Evolutionary conservation across 352 stramenopile species (phyloP).

Genomic region (Pelagophyceae sp.): DNA sequence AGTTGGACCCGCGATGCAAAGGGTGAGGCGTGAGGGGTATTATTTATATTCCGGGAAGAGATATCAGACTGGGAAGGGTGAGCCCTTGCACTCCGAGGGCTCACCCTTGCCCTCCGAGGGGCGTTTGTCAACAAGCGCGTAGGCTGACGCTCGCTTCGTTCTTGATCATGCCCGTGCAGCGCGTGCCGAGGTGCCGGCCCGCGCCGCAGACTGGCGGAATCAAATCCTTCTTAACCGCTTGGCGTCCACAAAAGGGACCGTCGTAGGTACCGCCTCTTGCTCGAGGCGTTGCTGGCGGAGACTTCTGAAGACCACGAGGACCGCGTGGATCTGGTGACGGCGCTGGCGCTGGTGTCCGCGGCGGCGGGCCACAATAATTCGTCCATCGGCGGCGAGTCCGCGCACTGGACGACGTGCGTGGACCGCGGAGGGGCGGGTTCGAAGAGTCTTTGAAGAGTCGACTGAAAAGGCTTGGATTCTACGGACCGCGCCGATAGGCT

Average conservation of each 20-base stretch:
- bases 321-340: slow-evolving; percentile 47
- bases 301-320: slow-evolving; percentile 56
- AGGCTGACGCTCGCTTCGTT: slow-evolving; percentile 32
- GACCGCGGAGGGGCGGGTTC: no score
- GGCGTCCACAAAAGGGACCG: no score
- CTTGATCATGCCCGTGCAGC: slow-evolving; percentile 80
- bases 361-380: not conserved
- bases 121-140: no score
- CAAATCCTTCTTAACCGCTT: no score
- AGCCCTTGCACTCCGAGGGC: no score
- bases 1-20: slow-evolving; percentile 19
- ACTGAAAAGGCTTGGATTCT: not conserved
- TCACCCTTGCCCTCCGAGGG: no score
- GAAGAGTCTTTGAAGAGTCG: no score
- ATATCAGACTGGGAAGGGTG: no score
- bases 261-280: slow-evolving; percentile 75
- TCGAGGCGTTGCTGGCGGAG: slow-evolving; percentile 58
- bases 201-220: no score
- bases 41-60: no score
- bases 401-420: not conserved
- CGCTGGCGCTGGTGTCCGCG: not conserved
- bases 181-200: slow-evolving; percentile 75
- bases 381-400: not conserved
- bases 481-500: no score
- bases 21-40: no score